Conservation (phyloP, 164 flowering plant species). For the Chimonanthus praecox region DNA sequence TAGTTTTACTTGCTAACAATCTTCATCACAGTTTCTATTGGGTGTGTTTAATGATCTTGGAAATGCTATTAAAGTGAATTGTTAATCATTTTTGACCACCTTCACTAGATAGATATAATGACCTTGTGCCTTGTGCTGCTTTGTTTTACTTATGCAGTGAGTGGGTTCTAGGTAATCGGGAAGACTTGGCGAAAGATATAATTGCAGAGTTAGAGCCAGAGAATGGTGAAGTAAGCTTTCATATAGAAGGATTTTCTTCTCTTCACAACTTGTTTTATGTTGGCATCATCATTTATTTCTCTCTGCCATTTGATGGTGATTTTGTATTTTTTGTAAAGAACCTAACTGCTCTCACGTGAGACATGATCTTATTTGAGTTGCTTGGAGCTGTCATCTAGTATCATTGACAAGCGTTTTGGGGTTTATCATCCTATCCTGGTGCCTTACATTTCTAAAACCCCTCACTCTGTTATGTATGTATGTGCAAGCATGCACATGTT, state of each 20-base stretch:
- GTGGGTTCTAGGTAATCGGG: conserved; percentile 96
- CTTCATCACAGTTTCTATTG: too few relatives aligned
- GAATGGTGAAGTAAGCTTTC: conserved; percentile 68
- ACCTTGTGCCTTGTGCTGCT: neutral
- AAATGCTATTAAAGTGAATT: neutral
- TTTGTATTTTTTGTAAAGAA: too few relatives aligned
- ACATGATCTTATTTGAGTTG: too few relatives aligned
- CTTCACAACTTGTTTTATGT: neutral
- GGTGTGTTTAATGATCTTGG: too few relatives aligned
- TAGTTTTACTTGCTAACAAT: too few relatives aligned
- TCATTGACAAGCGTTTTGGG: too few relatives aligned
- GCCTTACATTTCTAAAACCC: too few relatives aligned
- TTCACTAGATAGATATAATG: neutral
- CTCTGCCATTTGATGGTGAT: too few relatives aligned
- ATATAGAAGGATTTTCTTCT: neutral
- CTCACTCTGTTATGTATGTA: too few relatives aligned
- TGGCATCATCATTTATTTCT: neutral
- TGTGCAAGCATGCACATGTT: neutral
- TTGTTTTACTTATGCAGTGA: conserved; percentile 48
- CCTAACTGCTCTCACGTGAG: too few relatives aligned
- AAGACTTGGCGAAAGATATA: conserved; percentile 90
- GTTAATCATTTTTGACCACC: neutral
- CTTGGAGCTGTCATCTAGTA: too few relatives aligned
- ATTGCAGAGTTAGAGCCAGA: conserved; percentile 74
- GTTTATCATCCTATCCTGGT: too few relatives aligned